Percentiles rank a stretch among this genome's conserved stretches.
Evolutionary conservation across 768 basidiomycete genomes (phyloP).

Genomic region (Gautieria morchelliformis): DNA sequence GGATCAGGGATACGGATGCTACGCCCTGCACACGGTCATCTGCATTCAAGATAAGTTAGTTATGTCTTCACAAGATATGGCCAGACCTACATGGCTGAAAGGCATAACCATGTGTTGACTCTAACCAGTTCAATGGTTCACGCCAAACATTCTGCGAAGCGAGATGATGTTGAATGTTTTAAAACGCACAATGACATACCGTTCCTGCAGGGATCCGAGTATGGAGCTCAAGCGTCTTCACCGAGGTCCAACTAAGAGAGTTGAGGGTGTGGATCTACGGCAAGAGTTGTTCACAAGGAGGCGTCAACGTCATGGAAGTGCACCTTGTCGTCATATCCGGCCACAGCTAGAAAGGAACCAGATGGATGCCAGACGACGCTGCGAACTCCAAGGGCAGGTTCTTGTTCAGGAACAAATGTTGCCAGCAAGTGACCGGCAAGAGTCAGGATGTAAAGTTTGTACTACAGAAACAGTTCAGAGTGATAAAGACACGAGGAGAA

Average conservation of each 20-base stretch:
- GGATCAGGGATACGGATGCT: conserved; percentile 39
- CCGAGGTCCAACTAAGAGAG: conserved; percentile 62
- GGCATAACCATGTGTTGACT: conserved; percentile 73
- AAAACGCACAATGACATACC: conserved; percentile 31
- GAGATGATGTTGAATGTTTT: neutral
- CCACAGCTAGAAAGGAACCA: conserved; percentile 70
- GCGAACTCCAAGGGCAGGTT: conserved; percentile 80
- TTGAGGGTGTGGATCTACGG: conserved; percentile 66
- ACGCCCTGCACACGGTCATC: conserved; percentile 58
- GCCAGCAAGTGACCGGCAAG: conserved; percentile 55
- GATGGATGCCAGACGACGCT: conserved; percentile 78
- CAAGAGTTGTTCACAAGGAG: neutral
- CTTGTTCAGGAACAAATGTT: conserved; percentile 59
- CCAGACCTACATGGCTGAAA: conserved; percentile 68
- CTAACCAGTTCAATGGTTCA: conserved; percentile 79
- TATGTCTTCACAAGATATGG: neutral
- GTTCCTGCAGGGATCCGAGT: conserved; percentile 44
- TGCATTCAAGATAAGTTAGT: conserved; percentile 17
- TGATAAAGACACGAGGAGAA: neutral
- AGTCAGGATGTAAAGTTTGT: conserved; percentile 63
- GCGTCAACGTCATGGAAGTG: conserved; percentile 3
- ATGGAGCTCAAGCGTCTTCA: conserved; percentile 52
- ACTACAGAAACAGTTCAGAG: conserved; percentile 32
- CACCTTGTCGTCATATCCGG: conserved; percentile 87
- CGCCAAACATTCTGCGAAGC: conserved; percentile 64